A percentile compares a stretch with the other conserved stretches of the same genome.
phyloP scores from a whole-genome alignment of 352 stramenopile species.

The Phytophthora sansomeana region DNA sequence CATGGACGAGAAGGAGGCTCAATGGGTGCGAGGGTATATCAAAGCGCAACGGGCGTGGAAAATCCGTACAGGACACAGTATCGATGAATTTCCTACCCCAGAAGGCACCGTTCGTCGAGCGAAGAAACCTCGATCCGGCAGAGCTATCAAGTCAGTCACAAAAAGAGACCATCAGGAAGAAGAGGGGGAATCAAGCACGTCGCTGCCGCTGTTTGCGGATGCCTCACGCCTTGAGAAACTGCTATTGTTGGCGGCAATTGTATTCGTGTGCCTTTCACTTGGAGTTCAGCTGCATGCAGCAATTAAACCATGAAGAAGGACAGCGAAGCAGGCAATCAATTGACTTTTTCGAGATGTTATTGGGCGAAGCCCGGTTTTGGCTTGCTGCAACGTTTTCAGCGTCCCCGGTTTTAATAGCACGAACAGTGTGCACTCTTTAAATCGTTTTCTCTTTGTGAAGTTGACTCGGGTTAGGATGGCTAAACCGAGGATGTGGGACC shows the following conservation, averaged over 20 bases:
- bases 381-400: too few relatives aligned
- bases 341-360: too few relatives aligned
- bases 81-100: slow-evolving; percentile 35
- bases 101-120: not conserved
- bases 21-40: slow-evolving; percentile 36
- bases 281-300: slow-evolving; percentile 13
- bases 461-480: too few relatives aligned
- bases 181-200: not conserved
- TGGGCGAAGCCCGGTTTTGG: too few relatives aligned
- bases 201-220: slow-evolving; percentile 5
- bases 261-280: slow-evolving; percentile 36
- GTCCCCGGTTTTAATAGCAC: too few relatives aligned
- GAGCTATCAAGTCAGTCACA: not conserved
- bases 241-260: slow-evolving; percentile 16
- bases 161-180: slow-evolving; percentile 9
- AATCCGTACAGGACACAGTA: slow-evolving; percentile 30
- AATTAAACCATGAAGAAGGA: not conserved
- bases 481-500: too few relatives aligned
- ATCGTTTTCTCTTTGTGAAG: too few relatives aligned
- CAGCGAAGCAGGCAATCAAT: too few relatives aligned
- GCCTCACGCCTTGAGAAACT: slow-evolving; percentile 22
- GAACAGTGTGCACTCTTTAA: too few relatives aligned
- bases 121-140: slow-evolving; percentile 1
- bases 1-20: slow-evolving; percentile 33
- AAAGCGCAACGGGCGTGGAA: slow-evolving; percentile 38